phyloP scores from a whole-genome alignment of 2,329 filamentous ascomycete species.

The Calonectria crousiana region DNA sequence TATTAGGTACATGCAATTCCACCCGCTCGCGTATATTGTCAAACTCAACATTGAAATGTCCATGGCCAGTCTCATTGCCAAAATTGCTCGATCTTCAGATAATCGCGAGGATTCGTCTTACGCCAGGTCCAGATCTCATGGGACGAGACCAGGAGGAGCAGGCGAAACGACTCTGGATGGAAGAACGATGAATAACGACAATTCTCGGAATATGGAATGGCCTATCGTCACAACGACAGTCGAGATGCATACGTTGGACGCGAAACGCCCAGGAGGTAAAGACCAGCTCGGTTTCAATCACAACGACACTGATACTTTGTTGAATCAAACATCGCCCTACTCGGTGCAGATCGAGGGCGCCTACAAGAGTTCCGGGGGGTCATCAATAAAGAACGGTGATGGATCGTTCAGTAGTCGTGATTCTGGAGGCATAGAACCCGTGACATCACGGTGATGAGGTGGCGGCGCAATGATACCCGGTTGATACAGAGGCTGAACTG shows the following conservation, averaged over 20 bases:
- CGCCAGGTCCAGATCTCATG: slow-evolving; percentile 8
- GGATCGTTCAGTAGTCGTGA: slow-evolving; percentile 19
- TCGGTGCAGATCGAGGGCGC: slow-evolving; percentile 21
- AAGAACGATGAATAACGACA: neutral
- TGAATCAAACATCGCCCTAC: slow-evolving; percentile 16
- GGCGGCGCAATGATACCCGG: neutral
- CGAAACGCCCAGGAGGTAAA: neutral
- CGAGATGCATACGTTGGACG: slow-evolving; percentile 23
- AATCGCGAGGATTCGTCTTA: slow-evolving; percentile 4
- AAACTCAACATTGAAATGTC: slow-evolving; percentile 68
- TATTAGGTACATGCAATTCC: slow-evolving; percentile 59
- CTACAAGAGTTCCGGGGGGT: neutral
- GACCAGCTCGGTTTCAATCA: slow-evolving; percentile 20
- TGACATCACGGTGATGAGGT: neutral
- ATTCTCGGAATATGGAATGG: slow-evolving; percentile 11
- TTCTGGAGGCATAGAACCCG: slow-evolving; percentile 14
- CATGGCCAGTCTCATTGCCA: slow-evolving; percentile 64
- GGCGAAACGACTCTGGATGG: slow-evolving; percentile 1
- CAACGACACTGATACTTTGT: slow-evolving; percentile 22
- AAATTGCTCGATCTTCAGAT: slow-evolving; percentile 44
- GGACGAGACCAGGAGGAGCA: neutral
- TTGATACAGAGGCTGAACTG: neutral
- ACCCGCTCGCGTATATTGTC: slow-evolving; percentile 65
- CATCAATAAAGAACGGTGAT: slow-evolving; percentile 6
- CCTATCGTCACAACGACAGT: slow-evolving; percentile 23